Evolutionary conservation across 345 rosid species (phyloP).

Genomic region (Heritiera littoralis): DNA sequence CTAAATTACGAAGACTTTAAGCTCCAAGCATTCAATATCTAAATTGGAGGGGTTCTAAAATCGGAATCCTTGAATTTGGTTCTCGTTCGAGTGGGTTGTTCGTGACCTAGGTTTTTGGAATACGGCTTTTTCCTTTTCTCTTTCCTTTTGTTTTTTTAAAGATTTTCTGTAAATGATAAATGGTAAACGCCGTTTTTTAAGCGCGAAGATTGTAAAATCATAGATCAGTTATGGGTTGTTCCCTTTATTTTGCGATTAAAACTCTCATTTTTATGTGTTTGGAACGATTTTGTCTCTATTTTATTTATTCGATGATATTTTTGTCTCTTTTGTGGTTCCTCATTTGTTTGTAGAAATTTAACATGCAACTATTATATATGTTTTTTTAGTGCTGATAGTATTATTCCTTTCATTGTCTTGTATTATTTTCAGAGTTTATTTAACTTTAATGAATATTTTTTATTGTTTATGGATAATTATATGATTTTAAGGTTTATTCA

Average conservation of each 20-base stretch:
- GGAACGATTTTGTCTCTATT: neutral
- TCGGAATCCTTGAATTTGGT: constrained; percentile 9
- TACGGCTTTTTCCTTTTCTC: neutral
- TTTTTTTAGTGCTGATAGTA: neutral
- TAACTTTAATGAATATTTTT: neutral
- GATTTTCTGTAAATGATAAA: neutral
- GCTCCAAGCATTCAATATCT: neutral
- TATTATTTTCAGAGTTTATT: neutral
- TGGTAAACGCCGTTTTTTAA: neutral
- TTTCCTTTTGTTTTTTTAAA: neutral
- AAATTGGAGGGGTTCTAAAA: neutral
- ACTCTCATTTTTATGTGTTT: neutral
- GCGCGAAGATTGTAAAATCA: neutral
- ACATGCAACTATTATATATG: neutral
- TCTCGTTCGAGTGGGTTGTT: neutral
- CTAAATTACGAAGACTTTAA: neutral
- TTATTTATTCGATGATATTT: neutral
- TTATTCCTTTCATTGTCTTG: neutral
- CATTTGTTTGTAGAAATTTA: neutral
- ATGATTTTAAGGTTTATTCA: neutral
- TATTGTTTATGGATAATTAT: neutral
- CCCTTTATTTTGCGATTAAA: neutral
- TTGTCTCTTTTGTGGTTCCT: neutral
- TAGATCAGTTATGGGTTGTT: neutral
- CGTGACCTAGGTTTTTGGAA: constrained; percentile 22